Conservation (phyloP, 2,329 filamentous ascomycete species). For the Pseudogymnoascus sp. region DNA sequence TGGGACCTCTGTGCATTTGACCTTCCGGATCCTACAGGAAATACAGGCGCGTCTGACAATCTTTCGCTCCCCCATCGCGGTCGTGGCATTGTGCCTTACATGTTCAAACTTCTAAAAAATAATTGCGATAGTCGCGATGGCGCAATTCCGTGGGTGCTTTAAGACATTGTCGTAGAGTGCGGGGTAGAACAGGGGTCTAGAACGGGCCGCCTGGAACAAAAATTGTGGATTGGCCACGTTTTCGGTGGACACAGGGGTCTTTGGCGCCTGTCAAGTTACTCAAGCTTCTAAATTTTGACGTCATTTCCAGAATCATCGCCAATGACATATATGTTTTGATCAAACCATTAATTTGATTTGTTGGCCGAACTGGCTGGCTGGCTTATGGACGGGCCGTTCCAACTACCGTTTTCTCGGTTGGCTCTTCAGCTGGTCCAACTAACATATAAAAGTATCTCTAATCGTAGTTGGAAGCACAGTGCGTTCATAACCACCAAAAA, state of each 20-base stretch:
- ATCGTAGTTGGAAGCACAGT: too few species aligned
- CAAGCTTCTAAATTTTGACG: not conserved
- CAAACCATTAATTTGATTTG: too few species aligned
- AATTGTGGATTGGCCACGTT: not conserved
- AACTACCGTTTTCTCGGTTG: too few species aligned
- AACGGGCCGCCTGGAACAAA: not conserved
- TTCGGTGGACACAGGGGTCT: not conserved
- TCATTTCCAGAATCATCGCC: not conserved
- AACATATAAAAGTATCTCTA: not conserved
- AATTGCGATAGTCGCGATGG: not conserved
- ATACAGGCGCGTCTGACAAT: conserved; percentile 38
- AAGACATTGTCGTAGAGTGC: not conserved
- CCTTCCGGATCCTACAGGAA: conserved; percentile 44
- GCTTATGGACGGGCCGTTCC: too few species aligned
- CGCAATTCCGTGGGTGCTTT: not conserved
- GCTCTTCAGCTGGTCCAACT: too few species aligned
- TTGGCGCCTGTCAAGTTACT: not conserved
- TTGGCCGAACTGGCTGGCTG: too few species aligned
- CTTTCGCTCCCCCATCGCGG: conserved; percentile 12
- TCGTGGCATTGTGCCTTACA: not conserved
- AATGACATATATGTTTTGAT: too few species aligned
- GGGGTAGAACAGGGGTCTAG: not conserved
- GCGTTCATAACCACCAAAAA: too few species aligned
- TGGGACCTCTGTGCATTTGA: conserved; percentile 39
- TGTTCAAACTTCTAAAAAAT: conserved; percentile 6